Conservation (phyloP, 2,329 filamentous ascomycete genomes). For the Curvularia eragrostidis region DNA sequence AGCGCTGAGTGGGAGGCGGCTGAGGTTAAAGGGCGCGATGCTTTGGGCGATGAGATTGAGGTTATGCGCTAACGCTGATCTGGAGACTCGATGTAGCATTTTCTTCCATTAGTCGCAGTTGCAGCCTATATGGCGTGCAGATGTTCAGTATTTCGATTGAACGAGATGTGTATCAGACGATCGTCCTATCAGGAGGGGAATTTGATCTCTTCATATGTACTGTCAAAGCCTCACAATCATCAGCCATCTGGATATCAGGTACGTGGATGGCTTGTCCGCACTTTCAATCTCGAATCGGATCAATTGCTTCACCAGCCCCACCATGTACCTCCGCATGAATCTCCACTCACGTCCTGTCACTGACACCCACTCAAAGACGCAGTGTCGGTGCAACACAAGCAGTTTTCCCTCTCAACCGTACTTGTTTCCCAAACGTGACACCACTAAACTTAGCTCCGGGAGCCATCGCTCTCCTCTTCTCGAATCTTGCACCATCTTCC, state of each 20-base stretch:
- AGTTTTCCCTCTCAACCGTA: background rate
- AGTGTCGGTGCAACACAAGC: background rate
- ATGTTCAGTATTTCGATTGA: background rate
- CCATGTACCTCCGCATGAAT: background rate
- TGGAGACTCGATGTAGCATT: background rate
- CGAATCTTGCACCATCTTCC: background rate
- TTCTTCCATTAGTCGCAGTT: background rate
- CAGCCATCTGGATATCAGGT: background rate
- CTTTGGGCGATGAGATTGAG: conserved; percentile 32
- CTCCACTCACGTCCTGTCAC: background rate
- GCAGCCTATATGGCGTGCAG: background rate
- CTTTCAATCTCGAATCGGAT: background rate
- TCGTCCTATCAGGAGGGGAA: no score
- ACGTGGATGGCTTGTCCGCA: background rate
- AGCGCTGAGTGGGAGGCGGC: conserved; percentile 46
- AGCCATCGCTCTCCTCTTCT: background rate
- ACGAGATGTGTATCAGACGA: background rate
- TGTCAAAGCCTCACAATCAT: background rate
- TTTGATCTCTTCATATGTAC: background rate
- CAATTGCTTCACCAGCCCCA: background rate
- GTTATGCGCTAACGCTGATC: conserved; percentile 17
- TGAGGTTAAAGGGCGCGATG: conserved; percentile 25
- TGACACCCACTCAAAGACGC: background rate
- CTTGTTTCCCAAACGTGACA: background rate
- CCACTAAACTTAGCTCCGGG: background rate